Evolutionary conservation across 2,329 filamentous ascomycete species (phyloP), one percentile per base, ranked within the genome.

Genomic region (Epichloe baconii): DNA sequence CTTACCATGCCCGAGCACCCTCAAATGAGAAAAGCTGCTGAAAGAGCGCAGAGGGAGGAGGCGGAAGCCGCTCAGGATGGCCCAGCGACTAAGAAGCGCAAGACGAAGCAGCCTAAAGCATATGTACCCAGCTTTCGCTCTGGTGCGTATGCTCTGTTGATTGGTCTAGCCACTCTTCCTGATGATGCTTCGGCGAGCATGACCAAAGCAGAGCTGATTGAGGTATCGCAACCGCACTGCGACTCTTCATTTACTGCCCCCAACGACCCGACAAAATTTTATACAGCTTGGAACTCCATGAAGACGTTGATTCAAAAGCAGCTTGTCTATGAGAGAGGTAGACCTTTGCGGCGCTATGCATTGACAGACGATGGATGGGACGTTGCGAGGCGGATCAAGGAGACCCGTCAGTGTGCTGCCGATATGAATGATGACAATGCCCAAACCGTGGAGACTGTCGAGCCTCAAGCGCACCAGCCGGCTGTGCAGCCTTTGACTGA

Each of bases 211-310:
- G 76, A 86, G 52, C 67, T 89, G 3, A 83, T 89, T 44, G 79
- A 82, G 53, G 69, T 75, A 12, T 85, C 86, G 1, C 84, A 91
- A 59, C 78, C 78, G 6, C 73, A 86, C 62, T 88, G 83, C 59
- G 85, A 90, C 61, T 69, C 82, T 2, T 89, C 85, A 0, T 89
- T 88, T 59, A 83, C 77, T 0, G 79, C 77, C 0, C 82, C 85
- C 0, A 73, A 70, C 41, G 83, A 87, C 50, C 72, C 84, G 0
- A 82, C 75, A 11, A 85, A 82, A 52, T 86, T 79, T 59, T 86
- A 87, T 58, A 91, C 86, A 0, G 87, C 87, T 0, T 93, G 86
- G 86, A 85, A 79, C 59, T 88, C 86, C 1, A 89, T 91, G 76
- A 87, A 86, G 62, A 88, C 83, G 0, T 68, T 93, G 35, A 58